Conservation (phyloP, 768 basidiomycete genomes). For the Serendipita vermifera region DNA sequence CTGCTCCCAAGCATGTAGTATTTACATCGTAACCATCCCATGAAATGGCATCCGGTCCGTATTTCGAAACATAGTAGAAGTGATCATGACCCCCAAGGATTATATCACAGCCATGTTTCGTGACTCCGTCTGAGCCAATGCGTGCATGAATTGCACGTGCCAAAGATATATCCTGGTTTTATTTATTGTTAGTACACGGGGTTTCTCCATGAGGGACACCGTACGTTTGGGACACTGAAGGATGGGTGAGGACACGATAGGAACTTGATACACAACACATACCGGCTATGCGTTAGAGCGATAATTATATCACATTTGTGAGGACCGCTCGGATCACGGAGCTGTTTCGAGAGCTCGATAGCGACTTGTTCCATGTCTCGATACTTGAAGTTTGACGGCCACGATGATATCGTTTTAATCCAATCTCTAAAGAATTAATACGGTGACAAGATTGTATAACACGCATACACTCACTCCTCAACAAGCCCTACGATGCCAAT, state of each 20-base stretch:
- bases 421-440: slow-evolving; percentile 46
- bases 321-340: slow-evolving; percentile 58
- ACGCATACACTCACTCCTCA: slow-evolving; percentile 46
- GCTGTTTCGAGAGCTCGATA: slow-evolving; percentile 51
- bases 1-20: slow-evolving; percentile 46
- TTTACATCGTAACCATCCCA: slow-evolving; percentile 56
- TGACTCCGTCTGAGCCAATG: slow-evolving; percentile 27
- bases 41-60: slow-evolving; percentile 28
- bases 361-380: slow-evolving; percentile 62
- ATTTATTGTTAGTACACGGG: background rate
- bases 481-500: slow-evolving; percentile 80
- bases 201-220: background rate
- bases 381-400: slow-evolving; percentile 71
- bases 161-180: slow-evolving; percentile 48
- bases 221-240: background rate
- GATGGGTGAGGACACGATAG: no score
- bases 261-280: slow-evolving; percentile 17
- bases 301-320: slow-evolving; percentile 70
- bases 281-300: slow-evolving; percentile 76
- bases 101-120: slow-evolving; percentile 65
- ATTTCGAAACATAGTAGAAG: slow-evolving; percentile 58
- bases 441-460: background rate
- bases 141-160: slow-evolving; percentile 52
- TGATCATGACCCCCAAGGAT: slow-evolving; percentile 87
- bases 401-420: slow-evolving; percentile 77